phyloP scores from a whole-genome alignment of 2,329 filamentous ascomycete species.

The Fusarium temperatum region DNA sequence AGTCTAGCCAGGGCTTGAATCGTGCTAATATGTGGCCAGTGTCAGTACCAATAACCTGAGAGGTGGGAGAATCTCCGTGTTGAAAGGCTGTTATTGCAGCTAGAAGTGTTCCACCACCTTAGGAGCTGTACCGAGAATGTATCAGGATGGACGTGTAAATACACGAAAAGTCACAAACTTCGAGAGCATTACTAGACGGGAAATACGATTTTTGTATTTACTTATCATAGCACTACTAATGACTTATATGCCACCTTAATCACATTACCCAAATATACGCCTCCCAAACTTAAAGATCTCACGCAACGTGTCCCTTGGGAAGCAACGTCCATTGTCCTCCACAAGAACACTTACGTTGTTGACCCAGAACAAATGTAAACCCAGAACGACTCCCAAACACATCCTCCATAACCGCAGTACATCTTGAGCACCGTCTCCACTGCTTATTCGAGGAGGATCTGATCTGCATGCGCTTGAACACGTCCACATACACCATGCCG shows the following conservation, averaged over 20 bases:
- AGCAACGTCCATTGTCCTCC: constrained; percentile 62
- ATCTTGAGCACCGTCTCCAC: constrained; percentile 61
- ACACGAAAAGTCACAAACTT: background rate
- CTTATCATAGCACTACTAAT: background rate
- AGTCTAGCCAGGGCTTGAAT: background rate
- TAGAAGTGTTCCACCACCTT: background rate
- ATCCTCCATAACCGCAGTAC: constrained; percentile 73
- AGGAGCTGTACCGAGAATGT: too few species aligned
- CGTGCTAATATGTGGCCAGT: background rate
- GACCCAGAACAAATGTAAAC: constrained; percentile 61
- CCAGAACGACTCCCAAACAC: constrained; percentile 58
- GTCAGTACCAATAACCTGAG: background rate
- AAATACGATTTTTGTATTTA: background rate
- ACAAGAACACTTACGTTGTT: constrained; percentile 65
- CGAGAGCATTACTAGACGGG: background rate
- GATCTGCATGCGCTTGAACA: constrained; percentile 69
- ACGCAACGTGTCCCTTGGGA: constrained; percentile 43
- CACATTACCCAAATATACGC: background rate
- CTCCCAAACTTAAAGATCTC: background rate
- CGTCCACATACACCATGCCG: constrained; percentile 56
- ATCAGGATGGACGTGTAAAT: background rate
- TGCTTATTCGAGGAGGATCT: constrained; percentile 37
- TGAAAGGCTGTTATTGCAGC: background rate
- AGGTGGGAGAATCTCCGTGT: background rate
- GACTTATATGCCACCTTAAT: background rate